Base-by-base conservation (phyloP, 2,329 filamentous ascomycete genomes). In the Fusarium sp. region DNA sequence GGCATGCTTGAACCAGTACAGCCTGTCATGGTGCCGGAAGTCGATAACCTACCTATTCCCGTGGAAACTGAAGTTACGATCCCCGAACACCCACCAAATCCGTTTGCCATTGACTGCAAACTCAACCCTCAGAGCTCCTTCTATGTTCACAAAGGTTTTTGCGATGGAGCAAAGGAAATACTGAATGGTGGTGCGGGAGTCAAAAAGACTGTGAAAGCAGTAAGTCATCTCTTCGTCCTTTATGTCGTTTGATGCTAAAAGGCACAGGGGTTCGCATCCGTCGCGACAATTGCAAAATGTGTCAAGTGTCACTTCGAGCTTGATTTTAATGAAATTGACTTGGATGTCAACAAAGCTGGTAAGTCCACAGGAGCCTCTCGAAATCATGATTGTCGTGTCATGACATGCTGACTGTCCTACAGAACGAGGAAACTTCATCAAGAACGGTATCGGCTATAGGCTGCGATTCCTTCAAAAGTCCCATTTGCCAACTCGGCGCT, bases 401-500 rank as follows among this genome's bases (percentile, higher is more conserved):
- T 65, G 39, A 14, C 18, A 27, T 66, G 67, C 62, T 77, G 45
- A 74, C 59, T 22, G 29, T 49, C 17, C 31, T 15, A 20, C 7
- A 86, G 85, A 85, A 33, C 79, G 81, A 14, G 86, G 84, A 7
- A 89, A 85, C 70, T 86, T 85, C 59, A 80, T 80, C 14, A 82
- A 84, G 17, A 81, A 81, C 44, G 82, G 80, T 11, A 81, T 89
- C 47, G 81, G 81, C 10, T 89, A 87, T 72, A 86, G 88, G 12
- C 74, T 88, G 4, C 85, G 88, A 3, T 86, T 89, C 66, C 82
- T 90, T 8, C 86, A 87, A 71, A 90, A 90, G 76, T 85, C 84
- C 56, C 88, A 90, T 74, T 62, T 90, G 10, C 77, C 83, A 1
- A 84, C 86, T 9, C 84, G 83, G 59, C 81, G 85, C 18, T 80